Evolutionary conservation across 805 yeast genomes (phyloP), one percentile per base, ranked within the genome.

Genomic region (Candida caryicola): DNA sequence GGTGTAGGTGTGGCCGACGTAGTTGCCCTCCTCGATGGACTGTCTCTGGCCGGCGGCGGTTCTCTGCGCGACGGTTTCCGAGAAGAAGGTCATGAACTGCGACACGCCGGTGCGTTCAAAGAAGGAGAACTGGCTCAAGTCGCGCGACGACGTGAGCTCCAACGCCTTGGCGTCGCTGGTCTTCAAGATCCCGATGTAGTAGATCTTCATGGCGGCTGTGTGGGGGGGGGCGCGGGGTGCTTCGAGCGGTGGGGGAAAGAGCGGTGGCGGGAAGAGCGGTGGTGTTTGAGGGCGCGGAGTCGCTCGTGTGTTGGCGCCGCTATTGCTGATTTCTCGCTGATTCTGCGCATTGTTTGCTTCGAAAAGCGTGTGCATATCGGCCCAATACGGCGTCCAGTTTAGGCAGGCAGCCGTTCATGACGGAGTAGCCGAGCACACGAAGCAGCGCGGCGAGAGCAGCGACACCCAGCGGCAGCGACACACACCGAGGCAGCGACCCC

Each of bases 41-140:
- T 93, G 99, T 66, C 98, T 81, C 66, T 88, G 91, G 33, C 96
- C 95, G 1, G 91, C 73, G 29, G 73, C 66, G 2, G 99, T 93
- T 66, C 99, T 81, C 46, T 81, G 82, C 12, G 95, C 81, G 17
- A 91, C 91, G 2, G 99, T 93, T 54, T 81, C 86, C 17, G 95
- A 77, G 65, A 93, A 90, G 62, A 93, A 93, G 3, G 95, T 79
- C 95, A 91, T 86, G 66, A 93, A 91, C 64, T 91, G 96, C 15
- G 85, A 81, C 18, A 90, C 96, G 30, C 78, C 71, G 41, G 74
- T 64, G 51, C 90, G 75, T 67, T 91, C 96, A 62, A 93, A 93
- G 64, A 86, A 93, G 19, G 93, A 80, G 65, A 91, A 91, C 50
- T 82, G 83, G 17, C 88, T 74, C 44, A 93, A 73, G 57, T 93